Base-by-base conservation (phyloP, 306 rosid species). In the Alnus rubra region DNA sequence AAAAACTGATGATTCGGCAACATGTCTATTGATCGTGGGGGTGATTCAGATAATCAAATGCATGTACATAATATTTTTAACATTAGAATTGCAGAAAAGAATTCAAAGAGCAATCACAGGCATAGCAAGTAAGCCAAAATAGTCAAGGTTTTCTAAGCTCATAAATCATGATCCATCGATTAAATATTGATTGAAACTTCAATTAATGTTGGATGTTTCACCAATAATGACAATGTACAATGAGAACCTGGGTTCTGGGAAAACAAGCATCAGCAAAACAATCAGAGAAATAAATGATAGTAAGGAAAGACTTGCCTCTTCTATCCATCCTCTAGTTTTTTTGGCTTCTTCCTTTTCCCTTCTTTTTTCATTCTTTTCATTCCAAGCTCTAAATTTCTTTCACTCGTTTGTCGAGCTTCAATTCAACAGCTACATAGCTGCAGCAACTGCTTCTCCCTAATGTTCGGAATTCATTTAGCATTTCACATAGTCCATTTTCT, bases 161-260 rank as follows among this genome's bases (percentile, higher is more conserved):
- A 67, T 8, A 67, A 67, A 39, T 67, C 50, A 39, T 18, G 69
- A 67, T 9, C 50, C 28, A 18, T 67, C 12, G 6, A 28, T 28
- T 59, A 59, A 59, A 59, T 59, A 9, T 59, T 59, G 39, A 59
- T 59, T 59, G 35, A 28, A 59, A 59, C 37, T 59, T 59, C 65
- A 19, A 28, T 9, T 59, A 28, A 28, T 59, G 30, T 8, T 8
- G 50, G 48, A 8, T 16, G 18, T 28, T 60, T 30, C 35, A 19
- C 9, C 45, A 64, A 35, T 15, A 64, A 64, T 64, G 70, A 64
- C 23, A 35, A 64, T 35, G 70, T 15, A 35, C 48, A 64, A 15
- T 35, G 48, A 35, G 48, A 15, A 35, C 70, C 70, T 35, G 5
- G 47, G 35, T 14, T 35, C 47, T 11, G 14, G 47, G 9, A 33